Evolutionary conservation across 1,284 basidiomycete genomes (phyloP), one percentile per base, ranked within the genome.

Genomic region (Mixia osmundae): DNA sequence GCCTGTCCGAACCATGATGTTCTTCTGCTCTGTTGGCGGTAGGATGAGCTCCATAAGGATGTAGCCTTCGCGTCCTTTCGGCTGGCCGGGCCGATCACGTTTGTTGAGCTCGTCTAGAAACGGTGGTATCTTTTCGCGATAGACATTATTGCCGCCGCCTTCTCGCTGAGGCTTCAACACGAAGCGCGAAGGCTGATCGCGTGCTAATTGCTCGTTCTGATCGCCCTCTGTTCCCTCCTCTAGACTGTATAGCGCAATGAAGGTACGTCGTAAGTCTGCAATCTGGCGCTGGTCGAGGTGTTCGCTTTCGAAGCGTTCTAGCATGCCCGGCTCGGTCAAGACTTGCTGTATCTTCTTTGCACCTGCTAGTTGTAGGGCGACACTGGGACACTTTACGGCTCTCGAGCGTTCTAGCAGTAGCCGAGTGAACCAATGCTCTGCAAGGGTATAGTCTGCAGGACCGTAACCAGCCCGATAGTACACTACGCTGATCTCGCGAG

Each of bases 141-240:
- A 97, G 18, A 95, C 68, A 51, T 97, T 97, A 55, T 97, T 91
- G 3, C 89, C 89, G 0, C 91, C 89, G 4, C 91, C 89, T 61
- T 97, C 82, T 14, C 87, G 68, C 56, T 95, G 87, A 0, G 89
- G 89, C 55, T 97, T 95, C 33, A 95, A 65, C 3, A 95, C 91
- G 30, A 79, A 72, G 10, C 64, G 58, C 9, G 63, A 48, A 3
- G 71, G 63, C 0, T 42, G 16, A 3, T 58, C 54, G n/a, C 61
- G 58, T 0, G 77, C 78, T 26, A 67, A 59, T 10, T 52, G 44
- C 16, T 67, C 59, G 0, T 68, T 76, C 35, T 61, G 46, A 38
- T 51, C 36, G 0, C 61, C 63, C 5, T 44, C 42, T 5, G 60
- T 54, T 32, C 62, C 60, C 18, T 59, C 57, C 16, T 59, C 57